A percentile compares a stretch with the other conserved stretches of the same genome.
These are phyloP conservation scores for Solanum neorickii DNA, from an alignment of 257 asterid genomes.

Conservation along the genomic window DNA sequence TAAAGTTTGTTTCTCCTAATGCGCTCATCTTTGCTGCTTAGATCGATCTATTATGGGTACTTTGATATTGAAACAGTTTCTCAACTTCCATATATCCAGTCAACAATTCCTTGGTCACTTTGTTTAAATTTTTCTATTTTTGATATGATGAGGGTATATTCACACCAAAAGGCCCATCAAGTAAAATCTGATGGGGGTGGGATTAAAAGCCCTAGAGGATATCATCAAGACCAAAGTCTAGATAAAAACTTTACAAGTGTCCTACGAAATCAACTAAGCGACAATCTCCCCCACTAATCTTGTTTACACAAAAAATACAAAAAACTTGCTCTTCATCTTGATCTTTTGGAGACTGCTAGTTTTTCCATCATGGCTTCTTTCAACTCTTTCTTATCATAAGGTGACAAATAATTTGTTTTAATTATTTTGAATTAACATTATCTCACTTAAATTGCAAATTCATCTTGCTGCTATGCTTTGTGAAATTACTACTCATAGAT, in stretches of 20 bases:
- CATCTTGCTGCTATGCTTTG: not conserved
- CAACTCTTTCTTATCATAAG: not conserved
- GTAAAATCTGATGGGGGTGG: not conserved
- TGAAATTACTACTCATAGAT: not conserved
- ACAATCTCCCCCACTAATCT: not conserved
- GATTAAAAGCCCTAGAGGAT: not conserved
- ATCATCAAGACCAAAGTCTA: not conserved
- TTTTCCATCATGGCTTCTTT: not conserved
- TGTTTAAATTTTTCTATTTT: not conserved
- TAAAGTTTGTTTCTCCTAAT: not conserved
- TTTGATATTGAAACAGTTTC: not conserved
- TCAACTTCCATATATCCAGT: not conserved
- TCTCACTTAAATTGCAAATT: not conserved
- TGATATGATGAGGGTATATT: not conserved
- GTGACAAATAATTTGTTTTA: not conserved
- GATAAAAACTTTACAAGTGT: not conserved
- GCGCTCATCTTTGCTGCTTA: not conserved
- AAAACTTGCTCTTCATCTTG: not conserved
- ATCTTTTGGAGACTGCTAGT: not conserved
- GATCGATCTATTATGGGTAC: not conserved
- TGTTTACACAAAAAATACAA: not conserved
- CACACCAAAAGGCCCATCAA: not conserved
- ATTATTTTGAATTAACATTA: not conserved
- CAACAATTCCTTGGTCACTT: not conserved
- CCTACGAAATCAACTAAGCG: not conserved